Percentiles rank a stretch among this genome's conserved stretches.
Evolutionary conservation across 78 protist genomes (phyloP).

Genomic region (Speleostelium caveatum): DNA sequence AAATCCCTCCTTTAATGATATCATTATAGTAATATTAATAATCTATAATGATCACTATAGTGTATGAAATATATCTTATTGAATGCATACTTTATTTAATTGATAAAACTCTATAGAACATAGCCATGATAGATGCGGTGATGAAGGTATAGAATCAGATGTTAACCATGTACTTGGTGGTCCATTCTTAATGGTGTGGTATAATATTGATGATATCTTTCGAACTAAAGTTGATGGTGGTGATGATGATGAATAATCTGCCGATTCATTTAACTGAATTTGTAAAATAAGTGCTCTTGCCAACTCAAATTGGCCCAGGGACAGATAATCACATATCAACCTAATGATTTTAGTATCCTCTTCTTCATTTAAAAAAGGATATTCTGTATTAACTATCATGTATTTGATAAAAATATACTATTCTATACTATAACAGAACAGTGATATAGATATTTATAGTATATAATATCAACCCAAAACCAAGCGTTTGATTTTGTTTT

Average conservation of each 20-base stretch:
- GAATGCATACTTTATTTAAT: conserved; percentile 34
- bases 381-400: too few species aligned
- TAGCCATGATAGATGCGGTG: conserved; percentile 70
- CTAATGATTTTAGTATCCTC: conserved; percentile 62
- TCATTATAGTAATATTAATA: neutral
- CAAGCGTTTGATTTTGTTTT: too few species aligned
- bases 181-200: conserved; percentile 70
- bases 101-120: conserved; percentile 72
- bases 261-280: conserved; percentile 6
- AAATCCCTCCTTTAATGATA: conserved; percentile 39
- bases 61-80: too few species aligned
- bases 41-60: neutral
- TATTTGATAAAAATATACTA: too few species aligned
- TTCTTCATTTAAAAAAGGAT: conserved; percentile 48
- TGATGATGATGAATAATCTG: neutral
- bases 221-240: neutral
- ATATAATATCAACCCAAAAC: too few species aligned
- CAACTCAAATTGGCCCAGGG: conserved; percentile 69
- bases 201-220: conserved; percentile 53
- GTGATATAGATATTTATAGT: too few species aligned
- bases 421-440: too few species aligned
- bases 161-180: conserved; percentile 73
- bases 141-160: conserved; percentile 50
- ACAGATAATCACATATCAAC: conserved; percentile 67
- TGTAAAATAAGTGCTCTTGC: conserved; percentile 65